Conservation (phyloP, 2,329 filamentous ascomycete genomes). For the Thelonectria discophora region DNA sequence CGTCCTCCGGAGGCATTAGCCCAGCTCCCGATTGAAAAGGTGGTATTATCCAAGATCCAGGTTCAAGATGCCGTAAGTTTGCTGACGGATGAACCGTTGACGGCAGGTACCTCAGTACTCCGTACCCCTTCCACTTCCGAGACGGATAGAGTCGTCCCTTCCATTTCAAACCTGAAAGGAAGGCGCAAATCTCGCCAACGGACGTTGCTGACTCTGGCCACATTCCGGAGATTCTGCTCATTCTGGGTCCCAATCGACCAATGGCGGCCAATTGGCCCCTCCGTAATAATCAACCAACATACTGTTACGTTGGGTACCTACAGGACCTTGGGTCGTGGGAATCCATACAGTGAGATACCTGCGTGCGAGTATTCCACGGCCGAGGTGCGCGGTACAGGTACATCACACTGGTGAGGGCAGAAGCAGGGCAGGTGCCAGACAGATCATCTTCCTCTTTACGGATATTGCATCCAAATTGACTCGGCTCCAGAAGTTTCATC, state of each 20-base stretch:
- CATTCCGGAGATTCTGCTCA: conserved; percentile 15
- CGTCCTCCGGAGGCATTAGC: too few species aligned
- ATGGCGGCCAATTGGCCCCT: conserved; percentile 7
- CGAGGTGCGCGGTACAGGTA: not conserved
- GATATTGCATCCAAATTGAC: not conserved
- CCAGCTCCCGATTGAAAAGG: too few species aligned
- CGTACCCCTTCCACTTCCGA: too few species aligned
- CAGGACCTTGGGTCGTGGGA: not conserved
- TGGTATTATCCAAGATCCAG: too few species aligned
- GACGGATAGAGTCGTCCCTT: too few species aligned
- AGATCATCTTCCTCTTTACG: not conserved
- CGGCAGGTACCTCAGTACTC: too few species aligned
- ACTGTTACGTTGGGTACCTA: not conserved
- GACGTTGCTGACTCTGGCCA: not conserved
- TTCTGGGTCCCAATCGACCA: conserved; percentile 5
- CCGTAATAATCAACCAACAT: not conserved
- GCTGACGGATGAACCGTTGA: too few species aligned
- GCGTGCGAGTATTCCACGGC: too few species aligned
- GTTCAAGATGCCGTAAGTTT: too few species aligned
- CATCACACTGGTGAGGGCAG: too few species aligned
- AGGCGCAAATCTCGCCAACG: not conserved
- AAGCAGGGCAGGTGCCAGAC: not conserved
- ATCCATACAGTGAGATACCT: too few species aligned
- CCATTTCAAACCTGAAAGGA: not conserved
- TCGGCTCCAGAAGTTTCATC: not conserved